These are phyloP conservation scores for Chaetomium tenue DNA, from an alignment of 495 filamentous ascomycete species.

Conservation along the genomic window DNA sequence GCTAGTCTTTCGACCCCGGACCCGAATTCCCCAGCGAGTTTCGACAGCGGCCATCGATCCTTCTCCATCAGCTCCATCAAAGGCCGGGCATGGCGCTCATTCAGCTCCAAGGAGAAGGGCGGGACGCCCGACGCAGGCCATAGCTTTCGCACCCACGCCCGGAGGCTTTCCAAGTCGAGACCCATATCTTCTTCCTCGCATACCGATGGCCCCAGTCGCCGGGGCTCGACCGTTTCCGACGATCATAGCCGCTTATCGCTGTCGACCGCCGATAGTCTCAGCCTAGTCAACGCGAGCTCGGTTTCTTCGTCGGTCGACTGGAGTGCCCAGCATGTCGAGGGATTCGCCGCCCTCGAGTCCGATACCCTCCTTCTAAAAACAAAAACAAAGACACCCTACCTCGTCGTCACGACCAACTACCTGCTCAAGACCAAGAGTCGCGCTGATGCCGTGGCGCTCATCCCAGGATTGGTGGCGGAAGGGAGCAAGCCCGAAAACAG, in stretches of 20 bases:
- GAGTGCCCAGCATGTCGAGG: conserved; percentile 42
- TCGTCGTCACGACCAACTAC: conserved; percentile 86
- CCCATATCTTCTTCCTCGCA: conserved; percentile 25
- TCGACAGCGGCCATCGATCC: conserved; percentile 25
- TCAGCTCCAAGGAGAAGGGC: conserved; percentile 26
- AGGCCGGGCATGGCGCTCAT: conserved; percentile 26
- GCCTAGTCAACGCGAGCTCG: conserved; percentile 13
- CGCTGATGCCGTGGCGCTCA: conserved; percentile 54
- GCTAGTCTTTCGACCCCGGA: conserved; percentile 21
- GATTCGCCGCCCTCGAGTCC: conserved; percentile 74
- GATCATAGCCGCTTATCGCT: conserved; percentile 30
- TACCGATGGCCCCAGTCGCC: conserved; percentile 23
- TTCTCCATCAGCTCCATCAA: conserved; percentile 35
- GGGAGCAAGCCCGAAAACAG: conserved; percentile 17
- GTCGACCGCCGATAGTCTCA: conserved; percentile 25
- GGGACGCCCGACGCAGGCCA: conserved; percentile 11
- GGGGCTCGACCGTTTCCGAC: conserved; percentile 33
- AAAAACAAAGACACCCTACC: conserved; percentile 83
- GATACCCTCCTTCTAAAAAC: conserved; percentile 77
- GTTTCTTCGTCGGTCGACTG: conserved; percentile 32
- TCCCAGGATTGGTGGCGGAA: conserved; percentile 36
- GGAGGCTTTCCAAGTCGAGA: conserved; percentile 33
- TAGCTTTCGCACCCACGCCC: conserved; percentile 21
- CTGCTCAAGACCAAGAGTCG: conserved; percentile 77
- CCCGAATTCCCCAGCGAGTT: conserved; percentile 31